These are phyloP conservation scores for Coffea canephora DNA, from an alignment of 257 asterid genomes.

Conservation along the genomic window DNA sequence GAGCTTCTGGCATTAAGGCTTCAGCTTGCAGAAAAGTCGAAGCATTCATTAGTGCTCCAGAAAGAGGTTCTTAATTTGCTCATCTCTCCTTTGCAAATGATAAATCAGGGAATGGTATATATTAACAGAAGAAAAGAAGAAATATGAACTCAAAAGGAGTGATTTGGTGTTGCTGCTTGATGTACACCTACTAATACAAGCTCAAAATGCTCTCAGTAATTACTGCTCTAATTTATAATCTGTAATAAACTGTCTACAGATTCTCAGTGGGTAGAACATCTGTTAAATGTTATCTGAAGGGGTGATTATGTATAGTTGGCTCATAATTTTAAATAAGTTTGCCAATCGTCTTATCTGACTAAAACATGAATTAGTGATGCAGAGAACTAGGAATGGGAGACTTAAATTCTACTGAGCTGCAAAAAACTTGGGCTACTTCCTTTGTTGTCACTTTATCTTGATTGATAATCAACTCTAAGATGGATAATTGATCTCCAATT, in stretches of 20 bases:
- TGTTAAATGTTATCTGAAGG: background rate
- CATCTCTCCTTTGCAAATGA: constrained; percentile 1
- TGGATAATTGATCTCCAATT: background rate
- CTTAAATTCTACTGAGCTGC: background rate
- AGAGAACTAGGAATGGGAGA: background rate
- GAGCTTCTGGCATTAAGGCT: constrained; percentile 88
- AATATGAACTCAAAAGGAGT: background rate
- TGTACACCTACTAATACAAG: background rate
- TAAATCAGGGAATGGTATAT: background rate
- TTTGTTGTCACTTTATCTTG: background rate
- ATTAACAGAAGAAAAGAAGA: background rate
- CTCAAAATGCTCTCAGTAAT: background rate
- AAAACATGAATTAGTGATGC: background rate
- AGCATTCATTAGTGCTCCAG: constrained; percentile 45
- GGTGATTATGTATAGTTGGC: background rate
- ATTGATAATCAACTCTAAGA: background rate
- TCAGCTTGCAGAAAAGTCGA: constrained; percentile 57
- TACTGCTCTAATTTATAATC: background rate
- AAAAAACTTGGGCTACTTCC: background rate
- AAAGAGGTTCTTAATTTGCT: constrained; percentile 38
- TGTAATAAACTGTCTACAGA: background rate
- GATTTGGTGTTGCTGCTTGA: background rate
- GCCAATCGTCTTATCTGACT: background rate
- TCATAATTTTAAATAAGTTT: background rate
- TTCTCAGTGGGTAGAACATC: background rate